These are phyloP conservation scores for Globisporangium paddicum DNA, from an alignment of 352 stramenopile genomes.

Conservation along the genomic window DNA sequence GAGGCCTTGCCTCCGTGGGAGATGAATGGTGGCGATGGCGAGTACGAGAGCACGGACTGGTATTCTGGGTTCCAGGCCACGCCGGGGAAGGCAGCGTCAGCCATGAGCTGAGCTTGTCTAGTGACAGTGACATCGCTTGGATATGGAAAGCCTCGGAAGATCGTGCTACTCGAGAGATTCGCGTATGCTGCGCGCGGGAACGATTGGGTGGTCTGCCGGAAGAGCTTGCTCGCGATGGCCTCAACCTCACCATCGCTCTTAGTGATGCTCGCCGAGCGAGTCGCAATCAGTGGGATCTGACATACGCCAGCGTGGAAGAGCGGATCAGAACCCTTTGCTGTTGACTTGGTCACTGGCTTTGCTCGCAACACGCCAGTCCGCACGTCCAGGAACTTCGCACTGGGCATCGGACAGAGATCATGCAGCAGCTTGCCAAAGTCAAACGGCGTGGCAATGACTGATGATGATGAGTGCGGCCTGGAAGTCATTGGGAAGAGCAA, in stretches of 20 bases:
- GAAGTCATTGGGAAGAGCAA: constrained; percentile 41
- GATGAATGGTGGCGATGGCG: constrained; percentile 16
- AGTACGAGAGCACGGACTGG: constrained; percentile 1
- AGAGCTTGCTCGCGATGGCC: constrained; percentile 2
- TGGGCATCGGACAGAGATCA: constrained; percentile 53
- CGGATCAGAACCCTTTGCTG: not conserved
- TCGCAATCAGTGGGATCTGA: not conserved
- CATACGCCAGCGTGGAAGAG: constrained; percentile 14
- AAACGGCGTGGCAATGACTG: constrained; percentile 24
- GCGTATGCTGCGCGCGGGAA: constrained; percentile 2
- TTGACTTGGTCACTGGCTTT: not conserved
- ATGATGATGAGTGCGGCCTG: not conserved
- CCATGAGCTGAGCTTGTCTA: not conserved
- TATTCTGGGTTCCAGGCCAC: constrained; percentile 11
- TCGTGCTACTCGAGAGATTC: constrained; percentile 2
- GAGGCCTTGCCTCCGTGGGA: constrained; percentile 11
- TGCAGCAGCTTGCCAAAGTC: constrained; percentile 55
- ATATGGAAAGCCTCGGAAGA: constrained; percentile 6
- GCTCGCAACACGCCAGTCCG: not conserved
- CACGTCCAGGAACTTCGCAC: constrained; percentile 58
- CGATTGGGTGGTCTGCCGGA: constrained; percentile 13
- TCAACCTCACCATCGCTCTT: constrained; percentile 1
- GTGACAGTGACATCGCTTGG: not conserved
- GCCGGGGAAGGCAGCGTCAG: constrained; percentile 8
- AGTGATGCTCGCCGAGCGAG: not conserved